These are phyloP conservation scores for Helotiales sp. DNA, from an alignment of 2,329 filamentous ascomycete species.

Conservation along the genomic window DNA sequence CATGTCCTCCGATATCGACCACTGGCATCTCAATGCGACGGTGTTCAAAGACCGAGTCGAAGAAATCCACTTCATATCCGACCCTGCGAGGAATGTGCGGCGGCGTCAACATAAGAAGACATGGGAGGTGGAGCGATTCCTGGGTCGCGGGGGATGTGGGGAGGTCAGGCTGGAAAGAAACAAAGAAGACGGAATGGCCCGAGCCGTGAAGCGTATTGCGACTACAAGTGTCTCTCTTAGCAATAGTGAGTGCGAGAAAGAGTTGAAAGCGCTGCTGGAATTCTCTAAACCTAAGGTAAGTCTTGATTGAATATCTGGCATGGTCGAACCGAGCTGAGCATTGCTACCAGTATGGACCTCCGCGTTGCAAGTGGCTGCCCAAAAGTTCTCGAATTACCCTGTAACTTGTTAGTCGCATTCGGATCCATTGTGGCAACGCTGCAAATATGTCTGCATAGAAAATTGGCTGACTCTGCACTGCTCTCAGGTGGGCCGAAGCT, in stretches of 20 bases:
- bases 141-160: slow-evolving; percentile 20
- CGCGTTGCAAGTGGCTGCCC: too few relatives aligned
- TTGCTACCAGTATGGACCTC: too few relatives aligned
- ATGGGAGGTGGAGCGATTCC: slow-evolving; percentile 16
- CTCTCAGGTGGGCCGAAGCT: neutral
- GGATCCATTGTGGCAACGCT: too few relatives aligned
- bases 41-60: slow-evolving; percentile 19
- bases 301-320: neutral
- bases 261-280: slow-evolving; percentile 20
- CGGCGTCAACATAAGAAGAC: slow-evolving; percentile 4
- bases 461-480: neutral
- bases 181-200: slow-evolving; percentile 2
- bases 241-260: slow-evolving; percentile 22
- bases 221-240: neutral
- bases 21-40: slow-evolving; percentile 19
- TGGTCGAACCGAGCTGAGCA: too few relatives aligned
- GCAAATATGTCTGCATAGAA: too few relatives aligned
- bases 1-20: slow-evolving; percentile 17
- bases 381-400: too few relatives aligned
- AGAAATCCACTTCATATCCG: slow-evolving; percentile 14
- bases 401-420: too few relatives aligned
- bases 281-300: slow-evolving; percentile 23
- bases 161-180: slow-evolving; percentile 19
- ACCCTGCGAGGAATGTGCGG: slow-evolving; percentile 17
- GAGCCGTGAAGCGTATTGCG: slow-evolving; percentile 24